A percentile compares a stretch with the other conserved stretches of the same genome.
These are phyloP conservation scores for Piromyces sp. DNA, from an alignment of 192 early-diverging fungal species.

Conservation along the genomic window DNA sequence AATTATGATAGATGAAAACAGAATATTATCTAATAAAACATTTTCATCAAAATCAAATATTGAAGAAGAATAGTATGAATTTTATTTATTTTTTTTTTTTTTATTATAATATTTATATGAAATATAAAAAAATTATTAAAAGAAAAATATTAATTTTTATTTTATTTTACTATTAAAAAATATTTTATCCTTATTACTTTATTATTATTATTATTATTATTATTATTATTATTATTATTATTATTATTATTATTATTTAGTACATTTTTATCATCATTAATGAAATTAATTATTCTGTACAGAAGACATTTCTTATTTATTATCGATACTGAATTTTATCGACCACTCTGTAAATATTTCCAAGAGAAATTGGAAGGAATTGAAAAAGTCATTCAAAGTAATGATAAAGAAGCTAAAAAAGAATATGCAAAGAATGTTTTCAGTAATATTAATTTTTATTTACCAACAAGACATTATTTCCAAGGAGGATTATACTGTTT, in stretches of 20 bases:
- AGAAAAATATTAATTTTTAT: no score
- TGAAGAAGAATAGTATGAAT: background rate
- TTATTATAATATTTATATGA: no score
- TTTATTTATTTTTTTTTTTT: no score
- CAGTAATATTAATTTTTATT: conserved; percentile 3
- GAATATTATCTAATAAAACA: background rate
- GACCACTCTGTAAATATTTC: conserved; percentile 7
- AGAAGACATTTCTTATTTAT: conserved; percentile 2
- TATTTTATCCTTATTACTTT: no score
- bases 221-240: no score
- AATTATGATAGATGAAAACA: background rate
- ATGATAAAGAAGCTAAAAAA: conserved; percentile 6
- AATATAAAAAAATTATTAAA: no score
- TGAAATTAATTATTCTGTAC: background rate
- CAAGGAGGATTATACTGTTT: background rate
- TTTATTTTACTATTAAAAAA: no score
- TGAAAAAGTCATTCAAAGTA: conserved; percentile 7
- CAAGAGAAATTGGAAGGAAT: conserved; percentile 12
- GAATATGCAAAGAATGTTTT: conserved; percentile 10
- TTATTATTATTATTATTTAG: background rate
- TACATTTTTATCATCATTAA: conserved; percentile 6
- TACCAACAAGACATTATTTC: conserved; percentile 1
- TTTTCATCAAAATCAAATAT: background rate
- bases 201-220: no score
- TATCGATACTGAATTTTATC: background rate